Base-by-base conservation (phyloP, 1,284 basidiomycete species). In the Cryptococcus wingfieldii region DNA sequence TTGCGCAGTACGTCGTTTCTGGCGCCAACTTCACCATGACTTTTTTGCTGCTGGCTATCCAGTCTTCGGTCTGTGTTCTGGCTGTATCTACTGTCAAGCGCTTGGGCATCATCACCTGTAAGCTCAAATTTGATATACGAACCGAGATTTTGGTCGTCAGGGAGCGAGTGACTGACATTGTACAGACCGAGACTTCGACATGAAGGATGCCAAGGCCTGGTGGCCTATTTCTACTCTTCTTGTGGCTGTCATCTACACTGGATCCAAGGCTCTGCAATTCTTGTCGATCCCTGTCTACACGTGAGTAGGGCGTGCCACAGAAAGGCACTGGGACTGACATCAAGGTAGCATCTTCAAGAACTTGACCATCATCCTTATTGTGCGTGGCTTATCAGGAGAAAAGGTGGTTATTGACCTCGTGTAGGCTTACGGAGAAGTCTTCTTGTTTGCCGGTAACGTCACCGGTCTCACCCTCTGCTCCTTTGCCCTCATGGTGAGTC, bases 221-320 rank as follows among this genome's bases (percentile, higher is more conserved):
- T 90, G 92, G 75, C 94, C 94, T 9, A 89, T 99, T 70, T 95
- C 90, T 63, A 86, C 87, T 63, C 80, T 94, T 65, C 86, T 98
- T 39, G 95, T 97, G 48, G 83, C 83, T 55, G 95, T 98, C 50
- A 98, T 99, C 75, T 98, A 97, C 78, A 98, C 96, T 0, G 96
- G 96, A 8, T 95, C 90, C 44, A 98, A 98, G 79, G 92, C 91
- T 70, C 80, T 98, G 90, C 93, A 96, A 91, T 90, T 86, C 77
- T 80, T 97, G 53, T 88, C 85, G 59, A 95, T 97, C 74, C 92
- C 93, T 0, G 86, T 96, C 25, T 94, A 94, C 78, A 94, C 96
- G 70, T 71, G 46, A 50, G 69, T 58, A 14, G 42, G 6, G n/a
- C n/a, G 19, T 34, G 3, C 48, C 4, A 16, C 45, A 12, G n/a